phyloP scores from a whole-genome alignment of 2,329 filamentous ascomycete genomes.

The Colletotrichum sp. region DNA sequence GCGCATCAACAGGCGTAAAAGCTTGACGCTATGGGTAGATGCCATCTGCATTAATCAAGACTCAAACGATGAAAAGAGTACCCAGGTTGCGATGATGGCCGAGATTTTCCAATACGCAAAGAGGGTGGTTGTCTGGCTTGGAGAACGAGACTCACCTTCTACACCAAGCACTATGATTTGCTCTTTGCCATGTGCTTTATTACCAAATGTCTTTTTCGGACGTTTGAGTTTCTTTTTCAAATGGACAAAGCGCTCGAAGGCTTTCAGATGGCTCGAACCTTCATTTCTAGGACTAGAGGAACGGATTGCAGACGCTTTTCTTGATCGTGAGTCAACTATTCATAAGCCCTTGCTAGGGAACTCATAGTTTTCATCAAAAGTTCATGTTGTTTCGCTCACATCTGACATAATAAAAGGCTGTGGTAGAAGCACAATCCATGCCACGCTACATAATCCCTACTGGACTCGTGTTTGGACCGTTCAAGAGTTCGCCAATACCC shows the following conservation, averaged over 20 bases:
- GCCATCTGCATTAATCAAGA: neutral
- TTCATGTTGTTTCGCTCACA: no score
- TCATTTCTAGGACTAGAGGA: accelerated
- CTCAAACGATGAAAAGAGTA: neutral
- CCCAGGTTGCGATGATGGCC: neutral
- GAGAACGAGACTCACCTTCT: neutral
- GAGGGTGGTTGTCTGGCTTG: neutral
- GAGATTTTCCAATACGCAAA: neutral
- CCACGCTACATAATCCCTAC: accelerated
- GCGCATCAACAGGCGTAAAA: neutral
- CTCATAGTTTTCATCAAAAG: no score
- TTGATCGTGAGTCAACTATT: neutral
- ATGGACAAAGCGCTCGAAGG: neutral
- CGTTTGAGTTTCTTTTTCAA: accelerated
- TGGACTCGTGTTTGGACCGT: neutral
- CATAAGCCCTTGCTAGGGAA: no score
- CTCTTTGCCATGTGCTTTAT: accelerated
- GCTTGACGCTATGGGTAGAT: accelerated
- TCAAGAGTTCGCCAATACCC: neutral
- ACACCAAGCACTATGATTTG: no score
- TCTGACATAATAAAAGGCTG: neutral
- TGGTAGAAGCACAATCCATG: accelerated
- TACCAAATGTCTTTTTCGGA: accelerated
- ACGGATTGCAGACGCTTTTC: no score
- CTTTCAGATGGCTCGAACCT: accelerated